These are phyloP conservation scores for Poa annua DNA, from an alignment of 176 grass and related monocot genomes.

Conservation along the genomic window DNA sequence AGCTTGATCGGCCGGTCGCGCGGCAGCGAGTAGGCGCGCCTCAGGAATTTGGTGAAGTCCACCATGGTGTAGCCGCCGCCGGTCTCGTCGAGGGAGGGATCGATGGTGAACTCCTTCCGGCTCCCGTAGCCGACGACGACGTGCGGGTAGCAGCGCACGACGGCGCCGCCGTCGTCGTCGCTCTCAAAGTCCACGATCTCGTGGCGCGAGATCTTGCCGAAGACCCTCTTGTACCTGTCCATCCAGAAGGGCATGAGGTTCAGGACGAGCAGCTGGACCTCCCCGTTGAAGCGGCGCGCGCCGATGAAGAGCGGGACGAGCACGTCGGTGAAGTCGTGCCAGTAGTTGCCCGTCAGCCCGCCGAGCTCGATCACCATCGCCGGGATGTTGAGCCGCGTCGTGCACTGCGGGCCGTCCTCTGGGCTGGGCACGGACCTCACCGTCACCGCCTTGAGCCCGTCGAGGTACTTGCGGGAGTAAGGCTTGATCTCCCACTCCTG, in stretches of 20 bases:
- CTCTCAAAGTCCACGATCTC: conserved; percentile 63
- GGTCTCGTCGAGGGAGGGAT: conserved; percentile 40
- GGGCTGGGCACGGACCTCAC: conserved; percentile 40
- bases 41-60: conserved; percentile 61
- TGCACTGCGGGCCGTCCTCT: conserved; percentile 40
- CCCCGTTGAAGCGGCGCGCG: conserved; percentile 50
- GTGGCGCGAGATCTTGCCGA: conserved; percentile 53
- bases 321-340: conserved; percentile 76
- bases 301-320: conserved; percentile 65
- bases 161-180: conserved; percentile 37
- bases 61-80: conserved; percentile 58
- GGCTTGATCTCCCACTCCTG: conserved; percentile 63
- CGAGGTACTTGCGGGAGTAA: conserved; percentile 68
- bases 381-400: conserved; percentile 41
- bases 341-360: conserved; percentile 71
- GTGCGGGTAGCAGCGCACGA: conserved; percentile 57
- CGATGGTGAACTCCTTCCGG: conserved; percentile 73
- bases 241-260: conserved; percentile 64
- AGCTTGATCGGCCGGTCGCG: conserved; percentile 49
- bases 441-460: conserved; percentile 50
- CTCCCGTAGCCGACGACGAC: conserved; percentile 56
- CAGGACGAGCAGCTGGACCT: conserved; percentile 61
- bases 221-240: conserved; percentile 50
- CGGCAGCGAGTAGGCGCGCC: conserved; percentile 46
- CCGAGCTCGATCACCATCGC: conserved; percentile 69